Conservation (phyloP, 192 early-diverging fungal species). For the Haplosporangium gracile region DNA sequence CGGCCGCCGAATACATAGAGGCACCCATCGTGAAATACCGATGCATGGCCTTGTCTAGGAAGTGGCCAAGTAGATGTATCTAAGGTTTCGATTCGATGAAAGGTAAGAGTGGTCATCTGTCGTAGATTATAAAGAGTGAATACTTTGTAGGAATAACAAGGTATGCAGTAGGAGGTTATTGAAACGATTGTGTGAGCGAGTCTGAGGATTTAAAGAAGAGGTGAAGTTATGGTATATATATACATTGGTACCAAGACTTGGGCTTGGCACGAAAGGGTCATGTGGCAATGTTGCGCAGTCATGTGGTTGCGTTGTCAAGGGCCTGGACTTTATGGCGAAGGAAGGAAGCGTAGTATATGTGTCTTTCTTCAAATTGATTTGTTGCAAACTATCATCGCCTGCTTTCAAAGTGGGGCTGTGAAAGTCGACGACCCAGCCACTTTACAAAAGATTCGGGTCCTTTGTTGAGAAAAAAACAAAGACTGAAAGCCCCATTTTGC, state of each 20-base stretch:
- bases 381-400: too few relatives aligned
- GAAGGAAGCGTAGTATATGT: too few relatives aligned
- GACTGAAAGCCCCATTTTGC: too few relatives aligned
- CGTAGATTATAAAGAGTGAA: slow-evolving; percentile 14
- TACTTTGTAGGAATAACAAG: not conserved
- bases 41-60: slow-evolving; percentile 41
- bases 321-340: too few relatives aligned
- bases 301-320: too few relatives aligned
- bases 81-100: slow-evolving; percentile 15
- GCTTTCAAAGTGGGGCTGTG: too few relatives aligned
- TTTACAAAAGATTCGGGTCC: too few relatives aligned
- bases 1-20: slow-evolving; percentile 38
- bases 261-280: not conserved
- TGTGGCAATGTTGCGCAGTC: slow-evolving; percentile 10
- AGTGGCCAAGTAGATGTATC: slow-evolving; percentile 17
- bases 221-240: slow-evolving; percentile 5
- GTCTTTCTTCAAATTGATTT: too few relatives aligned
- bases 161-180: not conserved
- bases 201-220: not conserved
- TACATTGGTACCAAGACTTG: not conserved
- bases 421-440: too few relatives aligned
- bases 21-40: slow-evolving; percentile 26
- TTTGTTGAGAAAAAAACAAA: too few relatives aligned
- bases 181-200: not conserved
- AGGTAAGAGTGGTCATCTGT: slow-evolving; percentile 35